A percentile compares a stretch with the other conserved stretches of the same genome.
These are phyloP conservation scores for Trichosporon coremiiforme DNA, from an alignment of 1,284 basidiomycete species.

Conservation along the genomic window DNA sequence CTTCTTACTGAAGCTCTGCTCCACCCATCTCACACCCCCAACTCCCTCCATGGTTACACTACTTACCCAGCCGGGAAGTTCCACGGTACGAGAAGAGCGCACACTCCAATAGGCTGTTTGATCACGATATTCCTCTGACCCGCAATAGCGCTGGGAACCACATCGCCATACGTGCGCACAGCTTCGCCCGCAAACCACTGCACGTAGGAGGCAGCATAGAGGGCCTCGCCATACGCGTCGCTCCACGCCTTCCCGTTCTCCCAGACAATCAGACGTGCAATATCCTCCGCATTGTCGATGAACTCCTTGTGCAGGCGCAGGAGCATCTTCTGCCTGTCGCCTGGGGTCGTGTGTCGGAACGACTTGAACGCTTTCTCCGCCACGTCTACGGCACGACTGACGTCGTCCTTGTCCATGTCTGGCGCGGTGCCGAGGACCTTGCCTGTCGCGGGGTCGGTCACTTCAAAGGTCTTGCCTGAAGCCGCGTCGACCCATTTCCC, in stretches of 20 bases:
- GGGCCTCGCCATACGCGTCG: conserved; percentile 78
- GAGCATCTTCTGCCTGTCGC: conserved; percentile 42
- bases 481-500: conserved; percentile 81
- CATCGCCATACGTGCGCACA: conserved; percentile 70
- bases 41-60: no score
- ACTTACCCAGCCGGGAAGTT: conserved; percentile 80
- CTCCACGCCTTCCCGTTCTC: conserved; percentile 89
- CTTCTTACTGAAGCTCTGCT: no score
- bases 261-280: conserved; percentile 53
- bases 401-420: conserved; percentile 81
- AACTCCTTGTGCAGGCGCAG: conserved; percentile 42
- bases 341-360: conserved; percentile 73
- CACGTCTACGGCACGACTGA: conserved; percentile 74
- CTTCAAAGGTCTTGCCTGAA: conserved; percentile 69
- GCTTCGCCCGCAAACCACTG: conserved; percentile 88
- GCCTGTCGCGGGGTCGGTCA: conserved; percentile 82
- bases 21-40: no score
- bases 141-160: conserved; percentile 75
- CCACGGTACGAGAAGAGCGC: conserved; percentile 59
- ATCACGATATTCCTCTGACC: conserved; percentile 83
- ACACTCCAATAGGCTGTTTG: conserved; percentile 83
- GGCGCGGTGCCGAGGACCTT: conserved; percentile 78
- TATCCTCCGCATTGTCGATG: conserved; percentile 45
- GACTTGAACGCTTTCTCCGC: conserved; percentile 74
- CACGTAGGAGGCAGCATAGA: conserved; percentile 79